Evolutionary conservation across 257 asterid genomes (phyloP), one percentile per base, ranked within the genome.

Genomic region (Gynochthodes officinalis): DNA sequence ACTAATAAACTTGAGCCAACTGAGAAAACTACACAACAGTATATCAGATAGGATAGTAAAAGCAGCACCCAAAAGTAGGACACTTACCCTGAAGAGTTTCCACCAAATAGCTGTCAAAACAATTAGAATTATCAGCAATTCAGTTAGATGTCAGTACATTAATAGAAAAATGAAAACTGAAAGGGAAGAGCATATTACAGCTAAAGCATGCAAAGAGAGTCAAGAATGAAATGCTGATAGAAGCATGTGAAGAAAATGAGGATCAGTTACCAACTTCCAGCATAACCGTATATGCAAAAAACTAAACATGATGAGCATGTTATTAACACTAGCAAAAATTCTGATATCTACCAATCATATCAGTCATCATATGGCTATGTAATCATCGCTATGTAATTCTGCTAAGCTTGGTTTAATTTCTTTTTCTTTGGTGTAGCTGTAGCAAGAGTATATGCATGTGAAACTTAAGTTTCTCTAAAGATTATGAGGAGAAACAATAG

Each of bases 41-140:
- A 64, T 44, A 49, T 76, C 25, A 49, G 4, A 42, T 2, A 19
- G 40, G 21, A 62, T 27, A 46, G n/a, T 40, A 32, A 33, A 73
- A 44, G 32, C 65, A 39, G 54, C 7, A 52, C 33, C 25, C 18
- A 54, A 19, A 15, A 43, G 60, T 21, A 32, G 61, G 25, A 75
- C 57, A 76, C 92, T 84, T 84, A 89, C 98, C 96, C 97, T 43
- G 90, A 37, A 65, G 96, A 81, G 75, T 78, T 79, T 77, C 74
- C 87, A 58, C 98, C 98, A 62, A 91, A 83, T 44, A 93, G 79
- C 98, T 93, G 97, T 64, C 68, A 64, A 63, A 78, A 39, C 65
- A 12, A 70, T 52, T 9, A 77, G 67, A 74, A 76, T 53, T 27
- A 54, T 42, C 70, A 75, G 54, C 59, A 73, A 43, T n/a, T 76